phyloP scores from a whole-genome alignment of 2,329 filamentous ascomycete species.

The Chalara sp. region DNA sequence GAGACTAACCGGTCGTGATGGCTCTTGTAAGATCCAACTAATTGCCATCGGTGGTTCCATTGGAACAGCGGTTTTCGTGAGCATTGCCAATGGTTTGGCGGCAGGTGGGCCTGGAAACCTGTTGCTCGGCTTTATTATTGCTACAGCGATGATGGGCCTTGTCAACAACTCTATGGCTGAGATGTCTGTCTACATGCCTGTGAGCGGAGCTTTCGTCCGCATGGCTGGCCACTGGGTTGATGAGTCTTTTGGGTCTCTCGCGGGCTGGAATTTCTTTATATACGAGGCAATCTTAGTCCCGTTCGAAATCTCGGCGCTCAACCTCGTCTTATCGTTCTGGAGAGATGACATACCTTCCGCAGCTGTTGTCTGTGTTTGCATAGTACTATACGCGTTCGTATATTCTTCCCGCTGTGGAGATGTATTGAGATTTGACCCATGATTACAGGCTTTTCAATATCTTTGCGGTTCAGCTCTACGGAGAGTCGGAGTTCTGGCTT shows the following conservation, averaged over 20 bases:
- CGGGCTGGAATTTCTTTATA: conserved; percentile 32
- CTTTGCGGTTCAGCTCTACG: conserved; percentile 67
- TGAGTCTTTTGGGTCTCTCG: conserved; percentile 36
- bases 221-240: conserved; percentile 42
- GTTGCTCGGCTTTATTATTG: conserved; percentile 37
- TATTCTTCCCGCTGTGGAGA: no score
- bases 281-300: conserved; percentile 36
- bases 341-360: conserved; percentile 36
- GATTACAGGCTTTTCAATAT: conserved; percentile 61
- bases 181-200: conserved; percentile 41
- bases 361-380: conserved; percentile 20
- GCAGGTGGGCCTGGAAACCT: conserved; percentile 43
- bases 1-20: not conserved
- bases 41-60: conserved; percentile 31
- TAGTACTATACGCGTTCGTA: not conserved
- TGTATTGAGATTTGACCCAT: no score
- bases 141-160: conserved; percentile 33
- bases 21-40: conserved; percentile 12
- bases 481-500: conserved; percentile 63
- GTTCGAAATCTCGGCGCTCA: conserved; percentile 56
- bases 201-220: conserved; percentile 38
- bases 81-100: conserved; percentile 42
- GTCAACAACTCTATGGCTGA: conserved; percentile 37
- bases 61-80: conserved; percentile 35
- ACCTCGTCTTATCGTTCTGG: conserved; percentile 57